Base-by-base conservation (phyloP, 179 eudicot genomes). In the Heliamphora pulchella region DNA sequence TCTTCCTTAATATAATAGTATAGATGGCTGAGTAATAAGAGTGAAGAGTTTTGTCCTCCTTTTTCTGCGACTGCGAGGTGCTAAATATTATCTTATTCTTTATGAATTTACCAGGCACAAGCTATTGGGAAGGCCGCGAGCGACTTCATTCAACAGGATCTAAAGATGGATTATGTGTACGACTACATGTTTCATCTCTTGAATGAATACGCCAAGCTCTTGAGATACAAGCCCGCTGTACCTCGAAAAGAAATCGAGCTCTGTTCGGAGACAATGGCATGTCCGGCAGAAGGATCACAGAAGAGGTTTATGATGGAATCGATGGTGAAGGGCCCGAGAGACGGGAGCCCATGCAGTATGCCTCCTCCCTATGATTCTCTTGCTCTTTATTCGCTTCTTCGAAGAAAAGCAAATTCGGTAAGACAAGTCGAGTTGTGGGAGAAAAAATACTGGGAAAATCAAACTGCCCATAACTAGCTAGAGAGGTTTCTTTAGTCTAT, bases 121-220 rank as follows among this genome's bases (percentile, higher is more conserved):
- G 92, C 76, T 17, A 95, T 95, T 15, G 98, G 95, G 1, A 91
- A 89, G 71, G 86, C 91, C 1, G 93, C 91, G 14, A 91, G 95
- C 72, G 81, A 85, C 31, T 91, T 89, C 87, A 85, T 91, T 62
- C 95, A 84, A 20, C 85, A 91, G 74, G 93, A 93, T 11, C 46
- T 93, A 77, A 90, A 90, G 78, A 95, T 95, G 97, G 94, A 95
- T 66, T 86, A 87, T 46, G 90, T 93, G 48, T 93, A 93, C 57
- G 98, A 95, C 77, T 95, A 95, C 89, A 93, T 93, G 98, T 85
- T 95, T 71, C 97, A 95, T 84, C 83, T 95, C 67, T 87, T 93
- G 64, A 85, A 75, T 7, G 94, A 93, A 84, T 94, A 93, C n/a
- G 81, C 96, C 0, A 93, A 91, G 86, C 94, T 93, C 80, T 78